Conservation (phyloP, 331 rosid genomes). For the Telfairia occidentalis region DNA sequence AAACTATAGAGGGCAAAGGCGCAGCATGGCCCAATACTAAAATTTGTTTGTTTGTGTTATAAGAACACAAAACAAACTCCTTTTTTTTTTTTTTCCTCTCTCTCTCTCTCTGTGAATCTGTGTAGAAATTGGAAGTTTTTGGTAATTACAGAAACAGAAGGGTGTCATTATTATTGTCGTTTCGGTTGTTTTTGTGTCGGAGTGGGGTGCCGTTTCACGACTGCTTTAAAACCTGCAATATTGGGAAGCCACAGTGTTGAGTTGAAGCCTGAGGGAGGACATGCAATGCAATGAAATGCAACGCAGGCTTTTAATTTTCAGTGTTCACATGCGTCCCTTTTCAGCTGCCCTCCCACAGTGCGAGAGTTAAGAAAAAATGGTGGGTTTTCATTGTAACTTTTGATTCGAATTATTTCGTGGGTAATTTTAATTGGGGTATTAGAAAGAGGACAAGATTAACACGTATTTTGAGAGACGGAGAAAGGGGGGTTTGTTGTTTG, state of each 20-base stretch:
- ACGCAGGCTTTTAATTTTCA: background rate
- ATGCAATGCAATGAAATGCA: background rate
- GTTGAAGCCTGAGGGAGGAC: too few relatives aligned
- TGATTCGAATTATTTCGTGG: too few relatives aligned
- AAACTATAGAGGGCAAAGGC: background rate
- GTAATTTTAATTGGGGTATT: background rate
- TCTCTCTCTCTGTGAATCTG: too few relatives aligned
- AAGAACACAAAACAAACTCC: background rate
- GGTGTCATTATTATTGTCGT: background rate
- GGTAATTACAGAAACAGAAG: background rate
- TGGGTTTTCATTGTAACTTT: too few relatives aligned
- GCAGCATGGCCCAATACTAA: background rate
- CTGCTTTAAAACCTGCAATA: background rate
- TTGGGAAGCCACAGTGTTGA: background rate
- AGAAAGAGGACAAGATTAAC: background rate
- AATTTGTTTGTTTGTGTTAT: background rate
- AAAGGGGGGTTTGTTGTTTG: background rate
- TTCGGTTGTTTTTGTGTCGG: background rate
- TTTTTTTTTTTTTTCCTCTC: background rate
- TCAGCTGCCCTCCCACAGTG: background rate
- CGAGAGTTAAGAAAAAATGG: too few relatives aligned
- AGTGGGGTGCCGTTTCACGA: background rate
- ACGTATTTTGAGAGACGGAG: background rate
- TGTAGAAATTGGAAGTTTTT: background rate
- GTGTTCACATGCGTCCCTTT: background rate